Conservation (phyloP, 257 asterid genomes). For the Cinchona pubescens region DNA sequence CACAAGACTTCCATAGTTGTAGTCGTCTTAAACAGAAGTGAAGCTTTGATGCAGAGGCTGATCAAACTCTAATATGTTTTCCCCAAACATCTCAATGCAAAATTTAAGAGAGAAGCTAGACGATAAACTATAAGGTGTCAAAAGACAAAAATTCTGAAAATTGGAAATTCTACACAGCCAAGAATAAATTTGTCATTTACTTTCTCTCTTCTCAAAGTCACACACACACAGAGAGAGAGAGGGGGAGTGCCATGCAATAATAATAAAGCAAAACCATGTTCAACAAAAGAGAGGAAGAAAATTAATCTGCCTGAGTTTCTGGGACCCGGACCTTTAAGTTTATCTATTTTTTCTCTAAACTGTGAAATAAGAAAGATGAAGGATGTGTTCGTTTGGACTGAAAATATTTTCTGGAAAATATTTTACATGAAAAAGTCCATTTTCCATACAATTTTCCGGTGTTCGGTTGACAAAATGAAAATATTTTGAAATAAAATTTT, state of each 20-base stretch:
- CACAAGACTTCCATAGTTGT: background rate
- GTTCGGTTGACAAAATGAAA: too few relatives aligned
- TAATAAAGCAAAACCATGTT: background rate
- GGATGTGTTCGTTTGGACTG: too few relatives aligned
- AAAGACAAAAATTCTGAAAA: background rate
- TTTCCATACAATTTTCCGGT: too few relatives aligned
- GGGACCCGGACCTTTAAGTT: constrained; percentile 1
- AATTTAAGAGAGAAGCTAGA: background rate
- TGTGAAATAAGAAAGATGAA: background rate
- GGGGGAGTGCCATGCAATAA: background rate
- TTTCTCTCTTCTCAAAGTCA: background rate
- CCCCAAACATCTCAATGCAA: background rate
- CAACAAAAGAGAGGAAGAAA: background rate
- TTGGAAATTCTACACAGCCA: background rate
- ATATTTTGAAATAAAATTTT: too few relatives aligned
- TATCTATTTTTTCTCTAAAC: background rate
- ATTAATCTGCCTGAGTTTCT: background rate
- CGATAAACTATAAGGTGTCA: background rate
- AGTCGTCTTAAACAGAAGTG: background rate
- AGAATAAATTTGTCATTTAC: background rate
- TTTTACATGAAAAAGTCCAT: too few relatives aligned
- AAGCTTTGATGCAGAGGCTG: background rate
- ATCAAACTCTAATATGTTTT: background rate
- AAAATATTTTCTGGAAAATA: too few relatives aligned
- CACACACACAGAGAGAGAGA: too few relatives aligned